Evolutionary conservation across 805 yeast genomes (phyloP).

Genomic region (Candida orba): DNA sequence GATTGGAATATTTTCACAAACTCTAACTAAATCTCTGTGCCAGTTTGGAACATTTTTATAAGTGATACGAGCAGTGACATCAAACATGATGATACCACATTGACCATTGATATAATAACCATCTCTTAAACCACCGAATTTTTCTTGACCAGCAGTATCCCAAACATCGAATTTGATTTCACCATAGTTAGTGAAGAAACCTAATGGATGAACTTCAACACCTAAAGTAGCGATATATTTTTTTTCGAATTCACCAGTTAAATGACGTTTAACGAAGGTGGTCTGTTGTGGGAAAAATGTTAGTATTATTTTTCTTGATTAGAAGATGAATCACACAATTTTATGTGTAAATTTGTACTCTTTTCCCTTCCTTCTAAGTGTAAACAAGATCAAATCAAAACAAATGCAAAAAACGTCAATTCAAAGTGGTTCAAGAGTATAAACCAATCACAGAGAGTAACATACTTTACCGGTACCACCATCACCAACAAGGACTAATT

Average conservation of each 20-base stretch:
- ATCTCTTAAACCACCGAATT: conserved; percentile 99
- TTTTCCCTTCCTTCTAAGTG: too few species aligned
- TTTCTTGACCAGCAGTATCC: conserved; percentile 99
- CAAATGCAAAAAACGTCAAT: background rate
- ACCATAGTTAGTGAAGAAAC: conserved; percentile 97
- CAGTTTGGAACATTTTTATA: conserved; percentile 99
- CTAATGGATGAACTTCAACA: conserved; percentile 98
- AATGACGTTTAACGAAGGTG: conserved; percentile 98
- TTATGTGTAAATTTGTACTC: too few species aligned
- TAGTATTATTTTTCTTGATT: conserved; percentile 9
- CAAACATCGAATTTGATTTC: conserved; percentile 98
- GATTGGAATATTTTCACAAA: conserved; percentile 98
- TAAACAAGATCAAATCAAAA: conserved; percentile 1
- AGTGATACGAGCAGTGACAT: conserved; percentile 98
- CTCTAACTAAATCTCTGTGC: conserved; percentile 99
- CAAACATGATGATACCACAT: conserved; percentile 99
- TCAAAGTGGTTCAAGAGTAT: background rate
- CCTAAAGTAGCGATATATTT: conserved; percentile 98
- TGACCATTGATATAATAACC: conserved; percentile 99
- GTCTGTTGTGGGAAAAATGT: conserved; percentile 40
- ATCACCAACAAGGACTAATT: conserved; percentile 98
- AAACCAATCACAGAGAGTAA: conserved; percentile 8
- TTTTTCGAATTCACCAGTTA: conserved; percentile 98
- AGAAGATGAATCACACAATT: too few species aligned
- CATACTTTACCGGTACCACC: conserved; percentile 99